These are phyloP conservation scores for Ziziphus jujuba DNA, from an alignment of 306 rosid genomes.

Conservation along the genomic window DNA sequence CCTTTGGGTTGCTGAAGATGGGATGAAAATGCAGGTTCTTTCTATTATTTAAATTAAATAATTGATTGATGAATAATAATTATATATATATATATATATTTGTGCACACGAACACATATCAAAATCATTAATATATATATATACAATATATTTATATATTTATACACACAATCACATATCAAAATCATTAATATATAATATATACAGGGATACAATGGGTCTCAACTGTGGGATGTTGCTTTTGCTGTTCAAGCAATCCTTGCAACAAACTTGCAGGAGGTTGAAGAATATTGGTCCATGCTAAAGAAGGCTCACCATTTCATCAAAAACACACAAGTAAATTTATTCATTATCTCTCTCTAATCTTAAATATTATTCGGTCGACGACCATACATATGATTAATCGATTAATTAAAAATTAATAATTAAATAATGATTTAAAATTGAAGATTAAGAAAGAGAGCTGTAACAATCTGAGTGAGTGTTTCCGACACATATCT, in stretches of 20 bases:
- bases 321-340: slow-evolving; percentile 58
- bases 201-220: slow-evolving; percentile 65
- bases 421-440: no score
- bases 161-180: no score
- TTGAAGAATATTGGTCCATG: slow-evolving; percentile 49
- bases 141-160: no score
- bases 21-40: slow-evolving; percentile 83
- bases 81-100: neutral
- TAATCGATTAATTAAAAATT: neutral
- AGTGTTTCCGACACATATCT: slow-evolving; percentile 60
- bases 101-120: no score
- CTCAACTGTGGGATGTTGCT: slow-evolving; percentile 70
- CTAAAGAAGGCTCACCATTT: slow-evolving; percentile 60
- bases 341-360: neutral
- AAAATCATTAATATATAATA: neutral
- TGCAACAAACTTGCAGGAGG: slow-evolving; percentile 47
- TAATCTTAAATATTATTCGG: neutral
- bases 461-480: slow-evolving; percentile 35
- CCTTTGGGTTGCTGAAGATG: slow-evolving; percentile 88
- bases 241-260: slow-evolving; percentile 70
- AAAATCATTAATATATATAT: neutral
- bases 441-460: slow-evolving; percentile 39
- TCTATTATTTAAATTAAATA: neutral
- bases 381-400: neutral
- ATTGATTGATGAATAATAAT: neutral